A percentile compares a stretch with the other conserved stretches of the same genome.
Conservation (phyloP, 345 rosid species). For the Gossypium thurberi region DNA sequence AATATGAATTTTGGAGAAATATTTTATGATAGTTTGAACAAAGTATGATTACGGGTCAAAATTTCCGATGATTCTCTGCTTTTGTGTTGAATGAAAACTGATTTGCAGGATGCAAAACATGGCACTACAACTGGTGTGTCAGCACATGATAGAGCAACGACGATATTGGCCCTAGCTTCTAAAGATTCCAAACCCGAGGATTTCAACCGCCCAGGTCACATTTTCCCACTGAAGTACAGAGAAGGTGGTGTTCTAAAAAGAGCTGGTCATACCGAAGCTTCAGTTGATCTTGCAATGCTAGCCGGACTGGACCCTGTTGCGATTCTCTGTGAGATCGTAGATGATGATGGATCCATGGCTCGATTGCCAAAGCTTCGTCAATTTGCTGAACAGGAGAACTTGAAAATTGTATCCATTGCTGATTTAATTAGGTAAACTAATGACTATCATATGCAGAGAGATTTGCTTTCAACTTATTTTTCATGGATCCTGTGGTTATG, state of each 20-base stretch:
- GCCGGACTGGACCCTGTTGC: slow-evolving; percentile 82
- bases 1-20: not conserved
- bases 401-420: slow-evolving; percentile 67
- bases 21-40: not conserved
- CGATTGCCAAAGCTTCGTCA: slow-evolving; percentile 67
- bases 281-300: slow-evolving; percentile 75
- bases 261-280: slow-evolving; percentile 95
- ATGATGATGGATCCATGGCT: slow-evolving; percentile 93
- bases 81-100: slow-evolving; percentile 5
- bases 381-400: slow-evolving; percentile 53
- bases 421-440: slow-evolving; percentile 64
- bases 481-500: not conserved
- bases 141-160: slow-evolving; percentile 77
- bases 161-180: slow-evolving; percentile 69
- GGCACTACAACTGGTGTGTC: slow-evolving; percentile 96
- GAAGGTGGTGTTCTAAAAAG: slow-evolving; percentile 90
- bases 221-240: slow-evolving; percentile 73
- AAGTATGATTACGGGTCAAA: not conserved
- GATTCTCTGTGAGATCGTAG: slow-evolving; percentile 74
- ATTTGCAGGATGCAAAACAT: slow-evolving; percentile 73
- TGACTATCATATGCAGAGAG: not conserved
- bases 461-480: not conserved
- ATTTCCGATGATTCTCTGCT: not conserved
- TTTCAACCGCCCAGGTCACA: slow-evolving; percentile 86
- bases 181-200: slow-evolving; percentile 75